Conservation (phyloP, 192 early-diverging fungal genomes). For the Radiomyces spectabilis region DNA sequence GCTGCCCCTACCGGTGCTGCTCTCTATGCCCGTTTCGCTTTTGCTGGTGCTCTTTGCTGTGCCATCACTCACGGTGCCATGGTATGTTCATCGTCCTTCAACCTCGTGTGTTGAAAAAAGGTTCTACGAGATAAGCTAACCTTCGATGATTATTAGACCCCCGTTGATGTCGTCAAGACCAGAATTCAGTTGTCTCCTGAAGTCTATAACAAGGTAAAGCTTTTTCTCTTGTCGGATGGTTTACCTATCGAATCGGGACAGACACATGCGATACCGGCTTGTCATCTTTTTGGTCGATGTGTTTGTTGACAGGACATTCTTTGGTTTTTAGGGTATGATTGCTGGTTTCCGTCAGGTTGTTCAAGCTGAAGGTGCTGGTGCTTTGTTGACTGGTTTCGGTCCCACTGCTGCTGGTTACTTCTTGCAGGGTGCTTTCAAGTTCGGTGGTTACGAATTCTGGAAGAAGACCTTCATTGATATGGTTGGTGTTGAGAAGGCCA, state of each 20-base stretch:
- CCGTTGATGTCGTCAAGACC: constrained; percentile 71
- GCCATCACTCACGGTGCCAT: constrained; percentile 55
- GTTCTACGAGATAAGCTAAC: neutral
- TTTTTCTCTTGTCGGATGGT: no score
- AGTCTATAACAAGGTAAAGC: constrained; percentile 41
- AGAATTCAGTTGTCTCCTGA: constrained; percentile 62
- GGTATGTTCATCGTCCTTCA: constrained; percentile 4
- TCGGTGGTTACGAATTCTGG: constrained; percentile 62
- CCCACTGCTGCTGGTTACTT: constrained; percentile 55
- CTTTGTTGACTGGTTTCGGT: constrained; percentile 55
- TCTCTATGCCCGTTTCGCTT: constrained; percentile 49
- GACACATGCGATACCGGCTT: no score
- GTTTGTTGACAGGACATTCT: no score
- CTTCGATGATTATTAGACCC: constrained; percentile 9
- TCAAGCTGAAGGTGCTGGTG: constrained; percentile 46
- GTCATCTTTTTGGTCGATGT: no score
- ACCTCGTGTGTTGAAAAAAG: neutral
- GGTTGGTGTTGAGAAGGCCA: constrained; percentile 47
- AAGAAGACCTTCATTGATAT: constrained; percentile 45
- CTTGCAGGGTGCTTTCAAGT: constrained; percentile 58
- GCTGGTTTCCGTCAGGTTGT: constrained; percentile 41
- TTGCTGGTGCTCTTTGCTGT: constrained; percentile 53
- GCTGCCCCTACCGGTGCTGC: constrained; percentile 37
- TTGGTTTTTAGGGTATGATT: constrained; percentile 47
- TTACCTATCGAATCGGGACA: no score